Conservation (phyloP, 768 basidiomycete species). For the Tylopilus rubrobrunneus region DNA sequence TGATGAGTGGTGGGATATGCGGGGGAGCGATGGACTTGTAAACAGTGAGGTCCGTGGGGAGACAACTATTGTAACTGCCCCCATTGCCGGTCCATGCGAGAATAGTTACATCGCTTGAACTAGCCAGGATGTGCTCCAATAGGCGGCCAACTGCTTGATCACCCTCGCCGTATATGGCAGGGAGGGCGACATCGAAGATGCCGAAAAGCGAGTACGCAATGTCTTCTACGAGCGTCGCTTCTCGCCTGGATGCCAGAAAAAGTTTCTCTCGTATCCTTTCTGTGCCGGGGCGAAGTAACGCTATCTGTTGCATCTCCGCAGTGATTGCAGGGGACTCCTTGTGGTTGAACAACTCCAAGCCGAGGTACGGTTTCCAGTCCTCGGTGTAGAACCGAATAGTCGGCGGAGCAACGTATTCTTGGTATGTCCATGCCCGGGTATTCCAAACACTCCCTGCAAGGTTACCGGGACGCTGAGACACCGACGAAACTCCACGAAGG, state of each 20-base stretch:
- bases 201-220: slow-evolving; percentile 1
- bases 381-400: slow-evolving; percentile 7
- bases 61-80: background rate
- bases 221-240: slow-evolving; percentile 13
- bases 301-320: background rate
- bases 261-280: slow-evolving; percentile 2
- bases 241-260: slow-evolving; percentile 7
- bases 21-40: background rate
- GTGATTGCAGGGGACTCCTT: slow-evolving; percentile 1
- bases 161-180: slow-evolving; percentile 14
- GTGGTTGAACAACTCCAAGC: background rate
- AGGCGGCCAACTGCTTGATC: background rate
- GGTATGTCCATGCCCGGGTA: slow-evolving; percentile 9
- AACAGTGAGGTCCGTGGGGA: background rate
- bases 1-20: background rate
- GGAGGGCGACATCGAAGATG: slow-evolving; percentile 7
- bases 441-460: slow-evolving; percentile 10
- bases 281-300: background rate
- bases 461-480: background rate
- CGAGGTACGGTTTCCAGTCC: slow-evolving; percentile 13
- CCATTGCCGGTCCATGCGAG: background rate
- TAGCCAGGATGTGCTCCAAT: background rate
- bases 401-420: slow-evolving; percentile 7
- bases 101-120: background rate
- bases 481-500: background rate